Evolutionary conservation across 1,284 basidiomycete species (phyloP).

Genomic region (Trichosporon asahii): DNA sequence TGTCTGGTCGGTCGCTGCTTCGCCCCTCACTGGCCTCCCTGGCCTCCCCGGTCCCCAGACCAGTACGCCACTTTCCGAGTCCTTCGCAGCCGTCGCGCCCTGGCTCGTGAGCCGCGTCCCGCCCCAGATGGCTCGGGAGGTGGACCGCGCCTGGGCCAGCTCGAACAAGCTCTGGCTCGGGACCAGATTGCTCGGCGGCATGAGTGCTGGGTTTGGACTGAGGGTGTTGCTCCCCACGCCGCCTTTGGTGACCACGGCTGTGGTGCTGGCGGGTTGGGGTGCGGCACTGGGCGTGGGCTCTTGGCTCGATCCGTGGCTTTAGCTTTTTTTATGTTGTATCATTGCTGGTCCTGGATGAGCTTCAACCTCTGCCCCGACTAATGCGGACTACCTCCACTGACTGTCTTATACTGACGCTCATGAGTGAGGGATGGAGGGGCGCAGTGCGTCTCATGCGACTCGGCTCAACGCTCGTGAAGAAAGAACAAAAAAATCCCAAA

Average conservation of each 20-base stretch:
- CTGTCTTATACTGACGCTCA: too few species aligned
- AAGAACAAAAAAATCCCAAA: neutral
- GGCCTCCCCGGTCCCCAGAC: too few species aligned
- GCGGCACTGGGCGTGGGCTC: constrained; percentile 53
- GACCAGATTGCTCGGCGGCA: constrained; percentile 75
- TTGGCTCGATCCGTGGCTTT: too few species aligned
- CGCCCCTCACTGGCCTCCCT: constrained; percentile 57
- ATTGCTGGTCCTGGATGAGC: too few species aligned
- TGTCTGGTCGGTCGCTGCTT: constrained; percentile 59
- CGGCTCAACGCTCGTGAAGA: too few species aligned
- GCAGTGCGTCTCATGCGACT: too few species aligned
- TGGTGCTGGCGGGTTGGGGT: constrained; percentile 73
- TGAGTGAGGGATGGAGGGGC: too few species aligned
- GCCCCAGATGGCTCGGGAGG: neutral
- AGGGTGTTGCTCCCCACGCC: constrained; percentile 51
- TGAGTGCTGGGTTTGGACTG: constrained; percentile 71
- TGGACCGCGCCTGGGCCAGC: constrained; percentile 47
- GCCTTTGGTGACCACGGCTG: constrained; percentile 69
- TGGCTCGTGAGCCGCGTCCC: neutral
- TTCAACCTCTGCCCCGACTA: too few species aligned
- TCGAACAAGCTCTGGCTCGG: constrained; percentile 77
- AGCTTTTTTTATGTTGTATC: too few species aligned
- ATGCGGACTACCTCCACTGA: too few species aligned
- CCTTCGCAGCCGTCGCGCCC: neutral
- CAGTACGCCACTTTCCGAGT: neutral